Evolutionary conservation across 768 basidiomycete species (phyloP).

Genomic region (Rossbeevera mucosa): DNA sequence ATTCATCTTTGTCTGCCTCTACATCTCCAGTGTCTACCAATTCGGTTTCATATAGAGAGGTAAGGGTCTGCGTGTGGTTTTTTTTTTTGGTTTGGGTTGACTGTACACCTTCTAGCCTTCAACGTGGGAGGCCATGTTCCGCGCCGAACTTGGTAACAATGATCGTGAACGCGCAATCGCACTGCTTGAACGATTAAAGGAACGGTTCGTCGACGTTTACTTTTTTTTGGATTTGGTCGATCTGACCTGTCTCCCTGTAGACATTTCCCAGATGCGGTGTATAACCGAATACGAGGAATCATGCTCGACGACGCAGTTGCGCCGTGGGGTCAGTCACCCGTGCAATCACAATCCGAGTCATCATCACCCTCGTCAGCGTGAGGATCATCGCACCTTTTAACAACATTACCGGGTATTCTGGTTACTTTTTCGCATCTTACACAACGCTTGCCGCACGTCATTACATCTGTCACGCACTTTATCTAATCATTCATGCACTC

Average conservation of each 20-base stretch:
- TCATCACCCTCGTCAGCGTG: not conserved
- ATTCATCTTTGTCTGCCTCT: slow-evolving; percentile 27
- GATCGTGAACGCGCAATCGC: slow-evolving; percentile 64
- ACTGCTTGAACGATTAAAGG: slow-evolving; percentile 66
- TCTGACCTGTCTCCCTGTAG: slow-evolving; percentile 30
- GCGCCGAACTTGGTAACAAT: slow-evolving; percentile 79
- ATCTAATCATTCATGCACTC: not conserved
- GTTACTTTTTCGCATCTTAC: not conserved
- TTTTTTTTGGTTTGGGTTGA: not conserved
- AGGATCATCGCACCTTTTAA: not conserved
- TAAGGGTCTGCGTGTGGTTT: slow-evolving; percentile 2
- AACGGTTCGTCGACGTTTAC: slow-evolving; percentile 44
- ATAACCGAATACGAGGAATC: slow-evolving; percentile 74
- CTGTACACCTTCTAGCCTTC: slow-evolving; percentile 52
- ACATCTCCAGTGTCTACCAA: slow-evolving; percentile 35
- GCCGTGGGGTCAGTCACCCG: slow-evolving; percentile 34
- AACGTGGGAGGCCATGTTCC: slow-evolving; percentile 94
- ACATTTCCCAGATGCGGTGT: slow-evolving; percentile 74
- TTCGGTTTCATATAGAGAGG: slow-evolving; percentile 38
- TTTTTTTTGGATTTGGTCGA: too few relatives aligned
- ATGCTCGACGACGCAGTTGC: slow-evolving; percentile 65
- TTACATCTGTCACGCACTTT: not conserved
- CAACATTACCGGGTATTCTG: not conserved
- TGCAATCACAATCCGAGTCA: slow-evolving; percentile 11
- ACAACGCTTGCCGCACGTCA: not conserved